These are phyloP conservation scores for Saccharomycopsis fermentans DNA, from an alignment of 805 yeast genomes.

Conservation along the genomic window DNA sequence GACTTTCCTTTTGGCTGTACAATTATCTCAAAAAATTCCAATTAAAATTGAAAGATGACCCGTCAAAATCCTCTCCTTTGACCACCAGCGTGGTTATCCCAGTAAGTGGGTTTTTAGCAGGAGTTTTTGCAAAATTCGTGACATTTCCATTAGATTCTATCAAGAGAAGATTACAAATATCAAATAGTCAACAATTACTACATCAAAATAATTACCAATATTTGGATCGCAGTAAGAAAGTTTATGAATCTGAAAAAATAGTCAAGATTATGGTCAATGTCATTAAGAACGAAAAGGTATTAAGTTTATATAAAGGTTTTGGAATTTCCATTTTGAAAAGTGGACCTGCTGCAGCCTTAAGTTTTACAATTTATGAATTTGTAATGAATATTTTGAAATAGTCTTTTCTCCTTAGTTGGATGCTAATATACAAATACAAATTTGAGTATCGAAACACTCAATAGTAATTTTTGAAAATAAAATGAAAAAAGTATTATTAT, in stretches of 20 bases:
- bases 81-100: constrained; percentile 31
- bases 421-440: too few relatives aligned
- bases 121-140: constrained; percentile 57
- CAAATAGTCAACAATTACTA: constrained; percentile 22
- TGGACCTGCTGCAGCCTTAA: constrained; percentile 18
- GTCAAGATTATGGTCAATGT: constrained; percentile 4
- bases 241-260: constrained; percentile 7
- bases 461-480: not conserved
- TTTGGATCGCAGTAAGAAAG: not conserved
- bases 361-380: constrained; percentile 17
- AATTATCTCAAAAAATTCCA: constrained; percentile 27
- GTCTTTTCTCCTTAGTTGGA: not conserved
- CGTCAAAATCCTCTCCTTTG: not conserved
- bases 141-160: constrained; percentile 84
- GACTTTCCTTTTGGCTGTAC: constrained; percentile 16
- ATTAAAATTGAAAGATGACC: constrained; percentile 5
- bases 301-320: constrained; percentile 15
- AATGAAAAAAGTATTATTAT: not conserved
- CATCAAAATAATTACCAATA: constrained; percentile 5
- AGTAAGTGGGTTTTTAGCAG: constrained; percentile 65
- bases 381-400: constrained; percentile 9
- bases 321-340: constrained; percentile 16
- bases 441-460: too few relatives aligned
- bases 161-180: constrained; percentile 67
- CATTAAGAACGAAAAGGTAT: constrained; percentile 11